Evolutionary conservation across 164 flowering plant genomes (phyloP), one percentile per base, ranked within the genome.

Genomic region (Aristolochia californica): DNA sequence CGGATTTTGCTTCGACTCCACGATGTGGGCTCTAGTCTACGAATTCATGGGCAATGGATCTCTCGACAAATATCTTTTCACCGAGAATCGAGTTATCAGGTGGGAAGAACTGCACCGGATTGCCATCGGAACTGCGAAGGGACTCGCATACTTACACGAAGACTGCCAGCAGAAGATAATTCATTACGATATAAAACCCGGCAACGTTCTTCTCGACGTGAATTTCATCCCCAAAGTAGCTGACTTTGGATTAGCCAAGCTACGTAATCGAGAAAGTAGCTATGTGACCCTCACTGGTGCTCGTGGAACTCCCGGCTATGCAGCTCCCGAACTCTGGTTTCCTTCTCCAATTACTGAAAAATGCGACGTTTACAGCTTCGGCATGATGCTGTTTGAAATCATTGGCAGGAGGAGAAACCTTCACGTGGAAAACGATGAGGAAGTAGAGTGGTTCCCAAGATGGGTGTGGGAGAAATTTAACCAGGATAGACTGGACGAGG

Each of bases 121-220:
- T 14, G 75, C 75, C 4, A 14, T 71, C 3, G 68, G 68, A 5
- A 74, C 72, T 0, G 78, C 75, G 0, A 74, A 63, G 53, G 78
- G 75, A 5, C 45, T 74, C 13, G 69, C 75, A 5, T 74, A 74
- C 52, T 48, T 74, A 54, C 75, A 74, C 25, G 75, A 74, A 23
- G 75, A 66, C 26, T 71, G 73, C 55, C 43, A 58, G 3, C 45
- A 66, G 16, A 54, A 66, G 58, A 74, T 74, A 44, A 71, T 71
- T 51, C 78, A 74, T 54, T 68, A 71, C 20, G 78, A 74, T 16
- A 74, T 74, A 20, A 74, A 74, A 28, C 73, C 78, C 0, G 78
- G 43, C 3, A 74, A 74, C 49, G 54, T 74, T 44, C 68, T 67
- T 13, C 60, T 71, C 15, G 71, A 64, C 21, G 17, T 34, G 4